Evolutionary conservation across 2,329 filamentous ascomycete genomes (phyloP).

Genomic region (Trichoderma aggressivum): DNA sequence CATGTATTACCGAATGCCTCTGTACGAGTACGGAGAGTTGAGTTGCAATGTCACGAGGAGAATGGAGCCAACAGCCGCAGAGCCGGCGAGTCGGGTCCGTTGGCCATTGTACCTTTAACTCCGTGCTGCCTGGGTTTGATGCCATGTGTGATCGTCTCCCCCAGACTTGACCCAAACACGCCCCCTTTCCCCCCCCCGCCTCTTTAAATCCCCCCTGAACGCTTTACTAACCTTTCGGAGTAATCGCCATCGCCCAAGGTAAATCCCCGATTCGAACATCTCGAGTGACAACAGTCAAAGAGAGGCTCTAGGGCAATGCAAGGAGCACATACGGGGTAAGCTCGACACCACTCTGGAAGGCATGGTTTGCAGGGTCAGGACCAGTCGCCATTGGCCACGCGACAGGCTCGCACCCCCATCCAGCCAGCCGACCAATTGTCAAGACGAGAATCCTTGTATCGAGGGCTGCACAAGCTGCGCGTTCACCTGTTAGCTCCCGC

Average conservation of each 20-base stretch:
- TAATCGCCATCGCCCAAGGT: neutral
- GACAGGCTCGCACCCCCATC: neutral
- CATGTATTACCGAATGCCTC: neutral
- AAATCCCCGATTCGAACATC: slow-evolving; percentile 4
- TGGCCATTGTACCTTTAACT: neutral
- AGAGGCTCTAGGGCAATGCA: slow-evolving; percentile 8
- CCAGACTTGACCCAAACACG: neutral
- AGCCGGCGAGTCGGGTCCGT: neutral
- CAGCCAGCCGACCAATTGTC: neutral
- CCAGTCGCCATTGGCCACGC: slow-evolving; percentile 14
- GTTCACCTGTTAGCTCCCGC: slow-evolving; percentile 13
- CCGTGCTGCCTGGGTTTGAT: neutral
- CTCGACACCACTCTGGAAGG: neutral
- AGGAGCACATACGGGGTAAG: slow-evolving; percentile 2
- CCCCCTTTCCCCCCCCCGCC: neutral
- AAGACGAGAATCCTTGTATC: neutral
- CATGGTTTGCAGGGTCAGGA: neutral
- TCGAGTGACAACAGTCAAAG: neutral
- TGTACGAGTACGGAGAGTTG: neutral
- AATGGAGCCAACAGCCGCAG: neutral
- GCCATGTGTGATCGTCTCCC: neutral
- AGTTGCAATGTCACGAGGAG: neutral
- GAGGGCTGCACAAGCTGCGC: slow-evolving; percentile 3
- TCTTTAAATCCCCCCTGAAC: neutral
- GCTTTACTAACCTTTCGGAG: neutral